Percentiles rank a stretch among this genome's conserved stretches.
These are phyloP conservation scores for Colletotrichum tofieldiae DNA, from an alignment of 2,329 filamentous ascomycete species.

Conservation along the genomic window DNA sequence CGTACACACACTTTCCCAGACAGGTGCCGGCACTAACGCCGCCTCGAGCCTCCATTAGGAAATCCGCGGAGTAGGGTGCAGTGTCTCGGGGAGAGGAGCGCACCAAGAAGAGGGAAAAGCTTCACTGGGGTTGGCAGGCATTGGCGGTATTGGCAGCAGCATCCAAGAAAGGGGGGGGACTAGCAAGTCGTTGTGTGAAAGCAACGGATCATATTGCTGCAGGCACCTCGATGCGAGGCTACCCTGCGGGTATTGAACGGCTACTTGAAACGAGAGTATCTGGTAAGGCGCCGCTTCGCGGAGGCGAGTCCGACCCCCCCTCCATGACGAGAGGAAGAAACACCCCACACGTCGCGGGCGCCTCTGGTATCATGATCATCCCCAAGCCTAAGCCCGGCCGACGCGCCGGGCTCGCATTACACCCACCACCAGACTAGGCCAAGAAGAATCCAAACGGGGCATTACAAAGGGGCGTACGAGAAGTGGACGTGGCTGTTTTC, in stretches of 20 bases:
- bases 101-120: conserved; percentile 6
- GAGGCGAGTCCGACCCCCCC: neutral
- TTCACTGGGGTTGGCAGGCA: conserved; percentile 1
- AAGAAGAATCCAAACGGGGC: neutral
- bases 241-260: neutral
- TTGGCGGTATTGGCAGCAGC: conserved; percentile 5
- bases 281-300: conserved; percentile 19
- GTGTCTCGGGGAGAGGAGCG: neutral
- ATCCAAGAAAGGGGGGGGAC: neutral
- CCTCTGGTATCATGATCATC: conserved; percentile 40
- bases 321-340: too few relatives aligned
- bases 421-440: conserved; percentile 16
- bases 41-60: neutral
- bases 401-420: conserved; percentile 30
- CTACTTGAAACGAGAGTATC: conserved; percentile 37
- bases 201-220: conserved; percentile 12
- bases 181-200: neutral
- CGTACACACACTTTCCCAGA: neutral
- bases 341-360: conserved; percentile 13
- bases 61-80: conserved; percentile 7
- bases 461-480: conserved; percentile 31
- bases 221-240: neutral
- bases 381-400: conserved; percentile 19
- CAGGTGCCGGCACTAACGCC: conserved; percentile 24
- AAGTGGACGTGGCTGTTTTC: neutral